phyloP scores from a whole-genome alignment of 164 flowering plant species.

The Tetrastigma voinierianum region DNA sequence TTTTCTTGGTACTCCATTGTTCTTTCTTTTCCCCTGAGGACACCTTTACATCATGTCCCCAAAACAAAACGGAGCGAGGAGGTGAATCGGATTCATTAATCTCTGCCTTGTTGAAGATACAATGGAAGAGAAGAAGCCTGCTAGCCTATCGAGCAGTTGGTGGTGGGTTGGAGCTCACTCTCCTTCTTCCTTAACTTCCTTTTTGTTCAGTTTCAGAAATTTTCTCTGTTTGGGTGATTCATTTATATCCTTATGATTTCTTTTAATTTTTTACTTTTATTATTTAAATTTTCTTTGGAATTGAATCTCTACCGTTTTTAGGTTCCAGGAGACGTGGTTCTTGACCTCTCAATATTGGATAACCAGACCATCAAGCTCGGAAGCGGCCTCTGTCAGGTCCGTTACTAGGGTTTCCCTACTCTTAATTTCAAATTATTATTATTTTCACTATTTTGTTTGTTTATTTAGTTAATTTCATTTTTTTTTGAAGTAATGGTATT shows the following conservation, averaged over 20 bases:
- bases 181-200: background rate
- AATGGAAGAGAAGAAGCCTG: constrained; percentile 25
- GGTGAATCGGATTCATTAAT: no score
- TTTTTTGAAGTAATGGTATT: no score
- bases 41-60: no score
- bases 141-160: constrained; percentile 47
- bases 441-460: no score
- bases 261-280: background rate
- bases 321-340: constrained; percentile 90
- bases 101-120: background rate
- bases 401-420: background rate
- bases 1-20: no score
- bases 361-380: constrained; percentile 88
- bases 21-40: no score
- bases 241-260: no score
- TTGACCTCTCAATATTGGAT: constrained; percentile 69
- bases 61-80: no score
- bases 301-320: constrained; percentile 23
- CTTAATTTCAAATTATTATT: no score
- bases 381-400: constrained; percentile 85
- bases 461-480: no score
- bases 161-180: constrained; percentile 28
- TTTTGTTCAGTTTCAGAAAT: no score
- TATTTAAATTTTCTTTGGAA: background rate
- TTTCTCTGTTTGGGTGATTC: no score